Conservation (phyloP, 495 filamentous ascomycete species). For the Hypoxylon lienhwacheense region DNA sequence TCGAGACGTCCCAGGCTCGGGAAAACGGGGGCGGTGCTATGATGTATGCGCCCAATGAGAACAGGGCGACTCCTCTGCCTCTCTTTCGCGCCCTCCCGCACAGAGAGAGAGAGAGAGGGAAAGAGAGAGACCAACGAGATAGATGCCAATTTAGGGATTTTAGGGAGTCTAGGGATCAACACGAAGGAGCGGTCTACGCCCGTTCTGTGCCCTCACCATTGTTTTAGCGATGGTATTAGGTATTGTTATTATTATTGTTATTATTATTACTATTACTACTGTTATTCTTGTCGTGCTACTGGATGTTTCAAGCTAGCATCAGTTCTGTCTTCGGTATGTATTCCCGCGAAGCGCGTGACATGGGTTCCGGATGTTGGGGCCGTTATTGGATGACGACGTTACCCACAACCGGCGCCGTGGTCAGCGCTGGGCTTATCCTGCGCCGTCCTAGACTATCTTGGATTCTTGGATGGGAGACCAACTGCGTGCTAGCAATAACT, state of each 20-base stretch:
- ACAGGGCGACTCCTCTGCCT: constrained; percentile 1
- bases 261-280: no score
- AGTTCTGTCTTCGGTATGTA: constrained; percentile 67
- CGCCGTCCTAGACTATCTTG: no score
- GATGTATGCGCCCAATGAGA: constrained; percentile 14
- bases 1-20: constrained; percentile 32
- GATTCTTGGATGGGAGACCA: no score
- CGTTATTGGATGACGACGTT: constrained; percentile 55
- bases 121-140: no score
- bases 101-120: no score
- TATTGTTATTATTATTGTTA: no score
- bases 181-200: constrained; percentile 54
- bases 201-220: constrained; percentile 69
- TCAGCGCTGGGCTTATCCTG: constrained; percentile 42
- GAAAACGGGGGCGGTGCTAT: constrained; percentile 27
- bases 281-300: no score
- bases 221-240: no score
- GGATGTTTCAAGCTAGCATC: no score
- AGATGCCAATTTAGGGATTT: no score
- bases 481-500: no score
- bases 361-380: constrained; percentile 48
- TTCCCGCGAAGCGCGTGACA: constrained; percentile 53
- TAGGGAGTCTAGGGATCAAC: constrained; percentile 48
- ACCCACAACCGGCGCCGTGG: constrained; percentile 48
- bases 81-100: no score